Percentiles rank a stretch among this genome's conserved stretches.
phyloP scores from a whole-genome alignment of 441 rosid species.

The Populus tomentosa region DNA sequence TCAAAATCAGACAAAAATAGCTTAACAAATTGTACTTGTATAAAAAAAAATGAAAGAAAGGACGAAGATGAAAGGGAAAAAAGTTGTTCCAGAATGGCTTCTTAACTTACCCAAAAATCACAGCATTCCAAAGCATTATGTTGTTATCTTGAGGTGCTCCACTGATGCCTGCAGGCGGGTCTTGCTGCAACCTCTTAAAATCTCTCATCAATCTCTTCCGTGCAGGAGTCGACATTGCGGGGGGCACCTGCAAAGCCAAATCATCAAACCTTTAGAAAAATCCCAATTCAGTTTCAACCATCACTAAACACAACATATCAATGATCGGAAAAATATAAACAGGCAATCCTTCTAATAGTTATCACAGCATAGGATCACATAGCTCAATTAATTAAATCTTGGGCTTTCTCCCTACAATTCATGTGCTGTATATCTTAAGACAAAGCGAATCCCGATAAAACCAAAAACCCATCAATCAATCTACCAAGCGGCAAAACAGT shows the following conservation, averaged over 20 bases:
- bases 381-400: background rate
- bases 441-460: background rate
- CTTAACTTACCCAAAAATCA: slow-evolving; percentile 51
- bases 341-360: background rate
- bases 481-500: background rate
- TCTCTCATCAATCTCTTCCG: slow-evolving; percentile 84
- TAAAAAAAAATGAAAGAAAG: background rate
- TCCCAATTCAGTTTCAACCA: background rate
- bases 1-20: slow-evolving; percentile 1
- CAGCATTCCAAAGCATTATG: slow-evolving; percentile 79
- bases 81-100: background rate
- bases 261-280: background rate
- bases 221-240: slow-evolving; percentile 61
- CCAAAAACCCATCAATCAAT: background rate
- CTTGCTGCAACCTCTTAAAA: slow-evolving; percentile 81
- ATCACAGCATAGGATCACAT: background rate
- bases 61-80: background rate
- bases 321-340: no score
- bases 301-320: background rate
- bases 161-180: slow-evolving; percentile 75
- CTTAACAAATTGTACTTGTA: background rate
- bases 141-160: slow-evolving; percentile 78
- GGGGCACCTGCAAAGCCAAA: slow-evolving; percentile 16
- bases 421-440: background rate
- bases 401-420: background rate